phyloP scores from a whole-genome alignment of 768 basidiomycete species.

The Suillus ampliporus region DNA sequence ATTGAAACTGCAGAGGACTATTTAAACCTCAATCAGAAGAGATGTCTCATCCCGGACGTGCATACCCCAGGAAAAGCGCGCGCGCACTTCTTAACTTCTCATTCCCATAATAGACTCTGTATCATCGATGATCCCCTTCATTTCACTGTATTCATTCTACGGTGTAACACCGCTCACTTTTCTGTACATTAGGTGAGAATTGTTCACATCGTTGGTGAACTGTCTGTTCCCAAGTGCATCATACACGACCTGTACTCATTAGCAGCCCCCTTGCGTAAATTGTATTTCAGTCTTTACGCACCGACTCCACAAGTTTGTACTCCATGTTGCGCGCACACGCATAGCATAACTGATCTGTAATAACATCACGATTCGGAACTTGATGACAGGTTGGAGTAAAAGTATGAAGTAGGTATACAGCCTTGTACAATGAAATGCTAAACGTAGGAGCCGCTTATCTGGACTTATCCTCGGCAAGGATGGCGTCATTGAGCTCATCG shows the following conservation, averaged over 20 bases:
- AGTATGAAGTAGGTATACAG: constrained; percentile 3
- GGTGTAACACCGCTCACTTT: constrained; percentile 1
- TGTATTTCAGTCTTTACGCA: neutral
- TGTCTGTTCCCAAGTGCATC: neutral
- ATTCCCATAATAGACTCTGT: neutral
- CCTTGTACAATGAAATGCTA: neutral
- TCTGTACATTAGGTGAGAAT: constrained; percentile 11
- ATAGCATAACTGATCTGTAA: constrained; percentile 4
- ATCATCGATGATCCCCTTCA: neutral
- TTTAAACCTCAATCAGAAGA: neutral
- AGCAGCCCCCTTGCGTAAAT: constrained; percentile 7
- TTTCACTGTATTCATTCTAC: constrained; percentile 2
- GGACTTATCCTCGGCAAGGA: constrained; percentile 63
- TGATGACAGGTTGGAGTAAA: neutral
- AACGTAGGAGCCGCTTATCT: constrained; percentile 21
- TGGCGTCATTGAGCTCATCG: constrained; percentile 94
- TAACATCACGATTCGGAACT: neutral
- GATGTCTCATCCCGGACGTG: neutral
- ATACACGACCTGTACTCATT: constrained; percentile 13
- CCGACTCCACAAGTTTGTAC: constrained; percentile 4
- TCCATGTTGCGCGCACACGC: constrained; percentile 2
- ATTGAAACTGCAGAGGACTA: neutral
- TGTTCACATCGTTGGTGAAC: neutral
- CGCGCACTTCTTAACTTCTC: neutral
- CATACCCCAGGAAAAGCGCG: constrained; percentile 2